Conservation (phyloP, 2,329 filamentous ascomycete species). For the Colletotrichum sansevieriae region DNA sequence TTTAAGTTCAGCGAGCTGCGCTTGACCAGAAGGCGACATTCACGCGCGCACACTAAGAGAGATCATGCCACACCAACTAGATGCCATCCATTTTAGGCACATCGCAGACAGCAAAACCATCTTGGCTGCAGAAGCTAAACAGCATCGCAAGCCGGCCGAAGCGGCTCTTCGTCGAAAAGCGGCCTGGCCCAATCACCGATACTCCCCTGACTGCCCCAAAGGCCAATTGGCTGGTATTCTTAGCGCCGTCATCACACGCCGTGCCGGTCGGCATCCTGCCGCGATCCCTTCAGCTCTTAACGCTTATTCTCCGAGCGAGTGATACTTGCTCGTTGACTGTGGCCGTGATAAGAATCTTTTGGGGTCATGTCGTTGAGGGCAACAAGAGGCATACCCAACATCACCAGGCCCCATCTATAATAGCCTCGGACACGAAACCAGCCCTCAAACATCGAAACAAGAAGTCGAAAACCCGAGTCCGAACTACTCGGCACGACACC, state of each 20-base stretch:
- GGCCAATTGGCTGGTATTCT: background rate
- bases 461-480: constrained; percentile 25
- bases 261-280: background rate
- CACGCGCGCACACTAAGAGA: background rate
- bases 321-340: too few relatives aligned
- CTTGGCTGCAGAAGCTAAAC: constrained; percentile 17
- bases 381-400: background rate
- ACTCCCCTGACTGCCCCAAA: background rate
- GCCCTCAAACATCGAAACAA: constrained; percentile 16
- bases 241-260: background rate
- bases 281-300: background rate
- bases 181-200: background rate
- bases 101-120: background rate
- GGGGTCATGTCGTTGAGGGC: background rate
- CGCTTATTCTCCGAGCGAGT: too few relatives aligned
- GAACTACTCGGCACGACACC: constrained; percentile 32
- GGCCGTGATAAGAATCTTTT: background rate
- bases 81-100: background rate
- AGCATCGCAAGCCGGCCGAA: background rate
- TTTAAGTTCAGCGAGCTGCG: constrained; percentile 15
- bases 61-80: background rate
- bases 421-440: constrained; percentile 14
- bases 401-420: background rate
- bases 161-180: constrained; percentile 16
- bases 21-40: constrained; percentile 15